Base-by-base conservation (phyloP, 2,329 filamentous ascomycete genomes). In the Botrytis hyacinthi region DNA sequence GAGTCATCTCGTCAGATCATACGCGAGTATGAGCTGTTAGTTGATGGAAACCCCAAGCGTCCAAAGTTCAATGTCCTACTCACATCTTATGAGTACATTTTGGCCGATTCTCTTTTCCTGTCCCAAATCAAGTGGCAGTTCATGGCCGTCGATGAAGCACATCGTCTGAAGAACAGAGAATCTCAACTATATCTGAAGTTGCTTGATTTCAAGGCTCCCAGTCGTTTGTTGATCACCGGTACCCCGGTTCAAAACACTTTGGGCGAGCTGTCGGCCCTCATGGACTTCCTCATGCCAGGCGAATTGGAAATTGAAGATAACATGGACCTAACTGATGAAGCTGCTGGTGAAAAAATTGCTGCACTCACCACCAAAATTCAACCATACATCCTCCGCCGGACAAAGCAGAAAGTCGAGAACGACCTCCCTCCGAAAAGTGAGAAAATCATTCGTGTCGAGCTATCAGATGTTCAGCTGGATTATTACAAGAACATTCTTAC, bases 401-500 rank as follows among this genome's bases (percentile, higher is more conserved):
- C 96, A 29, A 99, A 99, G 83, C 93, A 97, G 81, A 98, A 96
- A 73, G 97, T 99, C 12, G 96, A 98, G 82, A 97, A 95, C 35
- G 96, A 99, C 78, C 85, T 99, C 40, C 96, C 96, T 20, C 94
- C 95, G 0, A 99, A 99, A 85, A 97, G 94, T 0, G 96, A 99
- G 82, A 99, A 98, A 85, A 99, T 99, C 77, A 97, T 99, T 81
- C 94, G 97, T 73, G 96, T 99, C 59, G 96, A 98, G 82, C 87
- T 99, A 69, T 97, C 96, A 0, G 96, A 99, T 82, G 91, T 98
- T 42, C 96, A 99, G 81, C 86, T 98, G 16, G 95, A 99, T 76
- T 98, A 98, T 82, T 99, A 99, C 86, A 98, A 98, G 84, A 98
- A 98, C 80, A 98, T 99, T 74, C 86, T 99, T 37, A 98, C 96